Conservation (phyloP, 306 rosid species). For the Quercus bicolor region DNA sequence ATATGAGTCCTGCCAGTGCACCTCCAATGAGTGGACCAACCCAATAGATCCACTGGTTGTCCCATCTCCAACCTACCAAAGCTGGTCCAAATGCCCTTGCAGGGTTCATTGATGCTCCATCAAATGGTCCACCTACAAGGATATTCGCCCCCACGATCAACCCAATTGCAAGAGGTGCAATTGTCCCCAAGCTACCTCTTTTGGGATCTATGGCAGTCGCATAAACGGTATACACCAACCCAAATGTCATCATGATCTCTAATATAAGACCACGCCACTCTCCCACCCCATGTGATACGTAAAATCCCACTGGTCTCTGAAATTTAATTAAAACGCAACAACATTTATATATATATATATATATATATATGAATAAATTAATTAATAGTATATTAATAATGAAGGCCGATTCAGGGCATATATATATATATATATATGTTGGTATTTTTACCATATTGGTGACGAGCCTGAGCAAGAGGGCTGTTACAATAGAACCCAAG, state of each 20-base stretch:
- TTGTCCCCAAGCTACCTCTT: conserved; percentile 56
- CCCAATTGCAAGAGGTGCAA: conserved; percentile 83
- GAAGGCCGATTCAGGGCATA: background rate
- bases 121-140: conserved; percentile 86
- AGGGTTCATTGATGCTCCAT: conserved; percentile 96
- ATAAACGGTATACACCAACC: conserved; percentile 68
- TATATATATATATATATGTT: too few species aligned
- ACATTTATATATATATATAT: background rate
- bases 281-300: conserved; percentile 46
- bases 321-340: background rate
- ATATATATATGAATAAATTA: too few species aligned
- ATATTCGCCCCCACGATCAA: conserved; percentile 80
- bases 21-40: conserved; percentile 87
- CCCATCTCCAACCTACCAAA: conserved; percentile 90
- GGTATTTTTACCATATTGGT: conserved; percentile 61
- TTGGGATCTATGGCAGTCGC: conserved; percentile 94
- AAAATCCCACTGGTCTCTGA: conserved; percentile 74
- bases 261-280: conserved; percentile 55
- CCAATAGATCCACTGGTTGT: conserved; percentile 90
- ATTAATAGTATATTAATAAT: background rate
- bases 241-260: conserved; percentile 78
- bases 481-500: conserved; percentile 68
- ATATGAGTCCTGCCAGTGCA: conserved; percentile 68
- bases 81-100: conserved; percentile 95
- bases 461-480: conserved; percentile 75